phyloP scores from a whole-genome alignment of 192 early-diverging fungal species.

The Mortierella alpina region DNA sequence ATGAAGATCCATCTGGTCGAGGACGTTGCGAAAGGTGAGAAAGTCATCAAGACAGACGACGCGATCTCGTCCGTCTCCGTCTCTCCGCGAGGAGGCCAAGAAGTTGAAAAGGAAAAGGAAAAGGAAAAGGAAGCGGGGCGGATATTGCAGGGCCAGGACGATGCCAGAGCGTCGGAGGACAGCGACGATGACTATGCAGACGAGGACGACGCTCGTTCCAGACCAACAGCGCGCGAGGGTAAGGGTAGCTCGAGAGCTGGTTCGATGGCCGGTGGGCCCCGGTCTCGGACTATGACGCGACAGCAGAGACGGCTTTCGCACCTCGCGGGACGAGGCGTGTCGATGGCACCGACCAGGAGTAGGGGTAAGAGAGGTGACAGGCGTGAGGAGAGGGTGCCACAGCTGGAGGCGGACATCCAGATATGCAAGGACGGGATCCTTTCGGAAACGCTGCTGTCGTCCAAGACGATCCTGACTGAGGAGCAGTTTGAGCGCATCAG shows the following conservation, averaged over 20 bases:
- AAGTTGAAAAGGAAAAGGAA: too few relatives aligned
- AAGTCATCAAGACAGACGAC: too few relatives aligned
- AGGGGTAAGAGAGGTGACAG: neutral
- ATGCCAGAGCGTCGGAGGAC: too few relatives aligned
- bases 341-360: neutral
- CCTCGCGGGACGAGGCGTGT: neutral
- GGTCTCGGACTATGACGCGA: neutral
- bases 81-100: too few relatives aligned
- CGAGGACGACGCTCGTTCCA: too few relatives aligned
- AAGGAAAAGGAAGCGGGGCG: too few relatives aligned
- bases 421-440: constrained; percentile 21
- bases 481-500: constrained; percentile 26
- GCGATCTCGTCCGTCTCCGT: too few relatives aligned
- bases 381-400: constrained; percentile 12
- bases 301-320: neutral
- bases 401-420: constrained; percentile 32
- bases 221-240: neutral
- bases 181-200: too few relatives aligned
- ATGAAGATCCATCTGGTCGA: neutral
- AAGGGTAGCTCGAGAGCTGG: neutral
- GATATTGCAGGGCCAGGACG: too few relatives aligned
- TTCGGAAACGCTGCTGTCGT: constrained; percentile 26
- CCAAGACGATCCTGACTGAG: constrained; percentile 31
- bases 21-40: neutral
- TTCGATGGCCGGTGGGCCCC: neutral